Base-by-base conservation (phyloP, 1,139 yeast species). In the Geotrichum histeridarum region DNA sequence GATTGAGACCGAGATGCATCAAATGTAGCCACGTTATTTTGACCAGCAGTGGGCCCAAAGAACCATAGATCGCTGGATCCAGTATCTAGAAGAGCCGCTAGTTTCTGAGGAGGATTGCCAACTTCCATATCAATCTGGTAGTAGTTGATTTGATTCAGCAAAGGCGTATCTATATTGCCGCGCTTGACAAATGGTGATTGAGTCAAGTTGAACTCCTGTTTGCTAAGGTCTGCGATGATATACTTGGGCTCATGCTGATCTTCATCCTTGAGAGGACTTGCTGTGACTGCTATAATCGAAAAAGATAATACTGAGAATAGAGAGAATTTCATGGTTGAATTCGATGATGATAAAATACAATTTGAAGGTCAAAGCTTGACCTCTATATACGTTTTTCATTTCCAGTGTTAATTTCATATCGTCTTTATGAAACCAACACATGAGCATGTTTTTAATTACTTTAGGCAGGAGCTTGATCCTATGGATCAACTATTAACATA, bases 1-100 rank as follows among this genome's bases (percentile, higher is more conserved):
- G 60, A 54, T 11, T 27, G 14, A n/a, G 62, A 60, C 38, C 17
- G 36, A 8, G 37, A 58, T 30, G 72, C 69, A 60, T 81, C 71
- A 42, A 53, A 60, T 63, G 80, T 48, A 18, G 56, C 41, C 31
- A 57, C n/a, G 33, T 36, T 41, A 9, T 39, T 44, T 2, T 52
- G 50, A 17, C 46, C 35, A 32, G 60, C 54, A 17, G 42, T 49
- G 5, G 41, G 11, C 3, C 54, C 64, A 32, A 55, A 56, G 51
- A 73, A 67, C 77, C 77, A 74, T 48, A 74, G 65, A 57, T 73
- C 77, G 38, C 73, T 63, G 18, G 74, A 70, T 11, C 77, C 77
- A 4, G 78, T 74, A 57, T 74, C 77, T 36, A 74, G 57, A 53
- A 68, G 61, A 9, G 71, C 70, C 9, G 63, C 57, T 37, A 70